Conservation (phyloP, 257 asterid species). For the Salvia hispanica region DNA sequence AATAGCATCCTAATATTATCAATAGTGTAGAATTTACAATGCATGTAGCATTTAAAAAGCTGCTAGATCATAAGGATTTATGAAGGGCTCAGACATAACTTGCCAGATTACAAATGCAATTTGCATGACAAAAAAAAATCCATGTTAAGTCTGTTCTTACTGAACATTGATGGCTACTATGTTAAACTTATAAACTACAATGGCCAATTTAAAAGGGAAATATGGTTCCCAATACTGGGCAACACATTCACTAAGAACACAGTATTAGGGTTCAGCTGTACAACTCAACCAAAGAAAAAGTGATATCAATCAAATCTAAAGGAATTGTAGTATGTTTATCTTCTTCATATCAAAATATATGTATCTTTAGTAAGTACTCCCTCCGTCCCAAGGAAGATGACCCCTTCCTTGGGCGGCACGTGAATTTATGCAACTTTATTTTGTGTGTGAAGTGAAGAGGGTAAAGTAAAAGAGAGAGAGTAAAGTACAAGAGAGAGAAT, state of each 20-base stretch:
- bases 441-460: too few relatives aligned
- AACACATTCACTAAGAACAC: neutral
- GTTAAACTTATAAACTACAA: neutral
- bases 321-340: too few relatives aligned
- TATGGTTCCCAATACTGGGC: too few relatives aligned
- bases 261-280: constrained; percentile 15
- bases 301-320: neutral
- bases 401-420: too few relatives aligned
- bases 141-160: neutral
- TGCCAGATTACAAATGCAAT: neutral
- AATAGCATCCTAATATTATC: neutral
- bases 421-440: too few relatives aligned
- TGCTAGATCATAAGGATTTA: neutral
- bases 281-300: neutral
- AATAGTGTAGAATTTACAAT: neutral
- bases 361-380: too few relatives aligned
- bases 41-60: neutral
- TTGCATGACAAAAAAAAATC: neutral
- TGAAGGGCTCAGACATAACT: neutral
- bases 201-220: too few relatives aligned
- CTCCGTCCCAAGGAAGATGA: too few relatives aligned
- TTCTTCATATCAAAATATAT: too few relatives aligned
- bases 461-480: too few relatives aligned
- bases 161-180: constrained; percentile 13
- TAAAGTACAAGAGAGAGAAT: too few relatives aligned